These are phyloP conservation scores for Linderniella brevidens DNA, from an alignment of 257 asterid genomes.

Conservation along the genomic window DNA sequence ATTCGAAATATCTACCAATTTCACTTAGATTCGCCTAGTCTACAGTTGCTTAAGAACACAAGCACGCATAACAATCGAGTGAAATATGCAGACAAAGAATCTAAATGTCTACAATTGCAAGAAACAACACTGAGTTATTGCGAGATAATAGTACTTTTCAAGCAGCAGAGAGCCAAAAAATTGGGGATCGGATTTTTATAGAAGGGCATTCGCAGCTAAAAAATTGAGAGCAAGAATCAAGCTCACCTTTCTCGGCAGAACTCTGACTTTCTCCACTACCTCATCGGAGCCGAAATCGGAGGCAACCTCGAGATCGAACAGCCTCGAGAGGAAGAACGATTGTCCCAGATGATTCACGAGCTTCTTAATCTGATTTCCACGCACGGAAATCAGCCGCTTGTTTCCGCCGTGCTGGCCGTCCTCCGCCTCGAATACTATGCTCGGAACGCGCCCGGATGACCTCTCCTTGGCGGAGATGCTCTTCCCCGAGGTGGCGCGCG, in stretches of 20 bases:
- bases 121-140: too few species aligned
- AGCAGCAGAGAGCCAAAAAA: too few species aligned
- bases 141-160: too few species aligned
- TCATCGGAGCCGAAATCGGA: slow-evolving; percentile 43
- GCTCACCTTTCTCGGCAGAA: slow-evolving; percentile 68
- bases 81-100: too few species aligned
- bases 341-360: slow-evolving; percentile 65
- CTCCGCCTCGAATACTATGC: slow-evolving; percentile 84
- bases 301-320: slow-evolving; percentile 67
- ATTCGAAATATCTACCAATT: too few species aligned
- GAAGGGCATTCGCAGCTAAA: too few species aligned
- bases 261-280: slow-evolving; percentile 64
- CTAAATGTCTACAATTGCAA: too few species aligned
- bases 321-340: slow-evolving; percentile 53
- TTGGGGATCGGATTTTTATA: too few species aligned
- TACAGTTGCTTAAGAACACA: too few species aligned
- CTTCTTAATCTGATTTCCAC: slow-evolving; percentile 76
- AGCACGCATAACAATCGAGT: too few species aligned
- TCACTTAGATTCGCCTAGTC: too few species aligned
- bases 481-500: slow-evolving; percentile 55
- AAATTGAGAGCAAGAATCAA: background rate
- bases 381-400: slow-evolving; percentile 78
- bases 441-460: slow-evolving; percentile 62
- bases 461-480: slow-evolving; percentile 56
- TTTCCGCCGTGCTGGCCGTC: slow-evolving; percentile 95